Conservation (phyloP, 345 rosid species). For the Citrus unshiu region DNA sequence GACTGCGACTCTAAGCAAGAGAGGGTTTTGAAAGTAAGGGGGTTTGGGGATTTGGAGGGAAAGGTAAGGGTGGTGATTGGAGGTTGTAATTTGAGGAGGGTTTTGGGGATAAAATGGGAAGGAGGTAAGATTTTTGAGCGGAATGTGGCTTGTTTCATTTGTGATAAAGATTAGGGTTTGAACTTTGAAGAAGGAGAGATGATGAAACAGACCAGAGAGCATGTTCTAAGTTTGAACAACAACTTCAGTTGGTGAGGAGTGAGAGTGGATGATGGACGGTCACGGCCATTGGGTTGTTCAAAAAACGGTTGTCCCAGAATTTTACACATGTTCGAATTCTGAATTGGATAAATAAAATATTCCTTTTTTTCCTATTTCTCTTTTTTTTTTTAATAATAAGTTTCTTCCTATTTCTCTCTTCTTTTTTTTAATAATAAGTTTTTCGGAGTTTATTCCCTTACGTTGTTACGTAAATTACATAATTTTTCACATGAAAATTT, state of each 20-base stretch:
- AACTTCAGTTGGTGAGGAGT: background rate
- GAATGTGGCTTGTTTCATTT: slow-evolving; percentile 43
- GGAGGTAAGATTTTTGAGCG: slow-evolving; percentile 32
- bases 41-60: slow-evolving; percentile 31
- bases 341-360: background rate
- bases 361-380: background rate
- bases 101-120: slow-evolving; percentile 34
- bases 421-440: too few species aligned
- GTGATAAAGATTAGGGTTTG: slow-evolving; percentile 22
- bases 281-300: background rate
- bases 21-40: slow-evolving; percentile 18
- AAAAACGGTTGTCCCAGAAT: slow-evolving; percentile 28
- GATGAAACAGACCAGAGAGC: slow-evolving; percentile 13
- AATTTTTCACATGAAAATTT: too few species aligned
- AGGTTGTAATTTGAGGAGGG: slow-evolving; percentile 19
- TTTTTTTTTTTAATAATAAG: too few species aligned
- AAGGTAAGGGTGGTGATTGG: slow-evolving; percentile 3
- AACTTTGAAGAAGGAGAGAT: slow-evolving; percentile 11
- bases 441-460: too few species aligned
- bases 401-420: too few species aligned
- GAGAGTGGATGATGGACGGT: background rate
- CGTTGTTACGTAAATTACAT: too few species aligned
- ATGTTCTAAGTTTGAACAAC: too few species aligned
- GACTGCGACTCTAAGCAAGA: slow-evolving; percentile 23
- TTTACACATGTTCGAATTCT: slow-evolving; percentile 24